A percentile compares a stretch with the other conserved stretches of the same genome.
Evolutionary conservation across 768 basidiomycete species (phyloP).

Genomic region (Xerocomus potaroensis): DNA sequence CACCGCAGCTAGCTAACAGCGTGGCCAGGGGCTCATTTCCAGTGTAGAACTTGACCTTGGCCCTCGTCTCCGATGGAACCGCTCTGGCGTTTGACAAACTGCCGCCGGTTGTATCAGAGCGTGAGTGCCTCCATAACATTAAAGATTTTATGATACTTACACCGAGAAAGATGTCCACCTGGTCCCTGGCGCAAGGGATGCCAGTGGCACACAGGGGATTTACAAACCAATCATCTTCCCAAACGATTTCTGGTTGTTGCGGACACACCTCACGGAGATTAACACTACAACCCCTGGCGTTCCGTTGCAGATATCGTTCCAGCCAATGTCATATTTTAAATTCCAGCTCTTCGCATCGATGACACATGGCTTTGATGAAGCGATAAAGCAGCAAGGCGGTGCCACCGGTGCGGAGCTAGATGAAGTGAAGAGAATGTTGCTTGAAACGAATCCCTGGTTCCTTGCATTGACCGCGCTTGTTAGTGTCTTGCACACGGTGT

Average conservation of each 20-base stretch:
- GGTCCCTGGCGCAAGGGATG: slow-evolving; percentile 55
- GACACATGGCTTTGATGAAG: slow-evolving; percentile 84
- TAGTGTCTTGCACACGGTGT: slow-evolving; percentile 84
- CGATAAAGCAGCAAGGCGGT: slow-evolving; percentile 68
- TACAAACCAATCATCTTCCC: slow-evolving; percentile 90
- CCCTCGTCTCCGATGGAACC: slow-evolving; percentile 70
- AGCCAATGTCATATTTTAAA: slow-evolving; percentile 82
- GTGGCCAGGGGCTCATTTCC: slow-evolving; percentile 3
- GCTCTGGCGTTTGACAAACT: slow-evolving; percentile 50
- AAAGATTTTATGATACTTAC: slow-evolving; percentile 6
- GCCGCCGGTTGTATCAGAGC: slow-evolving; percentile 55
- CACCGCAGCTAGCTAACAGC: neutral
- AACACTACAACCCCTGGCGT: slow-evolving; percentile 77
- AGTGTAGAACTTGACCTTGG: slow-evolving; percentile 78
- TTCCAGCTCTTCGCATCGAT: slow-evolving; percentile 84
- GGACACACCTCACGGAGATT: slow-evolving; percentile 77
- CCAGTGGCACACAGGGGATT: slow-evolving; percentile 58
- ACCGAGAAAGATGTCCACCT: slow-evolving; percentile 56
- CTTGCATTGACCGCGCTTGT: slow-evolving; percentile 80
- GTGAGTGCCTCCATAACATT: slow-evolving; percentile 41
- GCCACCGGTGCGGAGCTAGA: slow-evolving; percentile 72
- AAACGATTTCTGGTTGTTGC: slow-evolving; percentile 93
- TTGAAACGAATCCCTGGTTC: slow-evolving; percentile 87
- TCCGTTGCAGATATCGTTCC: slow-evolving; percentile 78
- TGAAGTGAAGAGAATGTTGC: slow-evolving; percentile 92